Base-by-base conservation (phyloP, 2,329 filamentous ascomycete species). In the Calonectria henricotiae region DNA sequence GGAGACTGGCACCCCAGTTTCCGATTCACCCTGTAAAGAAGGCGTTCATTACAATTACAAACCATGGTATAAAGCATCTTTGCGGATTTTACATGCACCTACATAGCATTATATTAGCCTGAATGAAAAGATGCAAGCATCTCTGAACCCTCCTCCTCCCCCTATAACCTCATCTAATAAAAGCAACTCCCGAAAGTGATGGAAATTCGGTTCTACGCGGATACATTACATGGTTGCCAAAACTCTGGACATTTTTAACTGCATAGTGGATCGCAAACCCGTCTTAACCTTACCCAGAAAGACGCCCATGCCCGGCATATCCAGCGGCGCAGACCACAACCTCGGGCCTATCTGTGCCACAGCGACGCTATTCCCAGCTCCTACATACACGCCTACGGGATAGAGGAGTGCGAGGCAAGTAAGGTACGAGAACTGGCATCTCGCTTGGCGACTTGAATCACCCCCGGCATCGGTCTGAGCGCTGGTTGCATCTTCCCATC, bases 1-100 rank as follows among this genome's bases (percentile, higher is more conserved):
- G 82, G 82, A 5, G 82, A 84, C 51, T 79, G 78, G 63, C 82
- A 84, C 70, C 82, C 82, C 5, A 76, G 70, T 61, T 82, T 81
- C 72, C 75, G 80, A 8, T 82, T 81, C 68, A 80, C 79, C 49
- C 70, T 80, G 54, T 80, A 73, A 72, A 88, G 61, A 46, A 37
- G 46, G 15, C 37, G 27, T 51, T 62, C 27, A 39, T 20, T 47
- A 44, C 51, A 46, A 58, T 46, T 46, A 46, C 61, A 37, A 12
- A 27, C 46, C 17, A 49, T 30, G 30, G 44, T 49, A 35, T 27
- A 47, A 7, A 15, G 17, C 43, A 62, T 17, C 20, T 30, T 20
- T 7, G 9, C 51, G 39, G 51, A 55, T 55, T 55, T 32, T 55
- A 37, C 20, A 55, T 37, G 37, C 17, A 46, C n/a, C 23, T 46